Percentiles rank a stretch among this genome's conserved stretches.
Conservation (phyloP, 164 flowering plant species). For the Kalanchoe fedtschenkoi region DNA sequence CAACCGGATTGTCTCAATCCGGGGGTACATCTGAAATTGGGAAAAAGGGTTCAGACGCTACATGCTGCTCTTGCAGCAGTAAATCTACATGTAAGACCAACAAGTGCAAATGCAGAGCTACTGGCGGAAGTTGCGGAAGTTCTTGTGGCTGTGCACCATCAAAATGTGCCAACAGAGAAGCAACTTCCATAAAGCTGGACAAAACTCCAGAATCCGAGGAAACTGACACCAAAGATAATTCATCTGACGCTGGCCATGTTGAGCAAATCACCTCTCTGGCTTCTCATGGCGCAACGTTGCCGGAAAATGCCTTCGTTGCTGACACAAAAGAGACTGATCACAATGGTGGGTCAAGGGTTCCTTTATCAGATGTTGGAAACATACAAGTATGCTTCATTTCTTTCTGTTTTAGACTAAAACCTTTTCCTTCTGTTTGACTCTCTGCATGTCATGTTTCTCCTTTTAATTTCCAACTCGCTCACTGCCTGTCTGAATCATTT, state of each 20-base stretch:
- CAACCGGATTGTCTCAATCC: constrained; percentile 34
- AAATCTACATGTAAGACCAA: constrained; percentile 59
- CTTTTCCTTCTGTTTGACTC: neutral
- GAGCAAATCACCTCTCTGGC: constrained; percentile 29
- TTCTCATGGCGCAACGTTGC: constrained; percentile 41
- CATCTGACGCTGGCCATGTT: constrained; percentile 9
- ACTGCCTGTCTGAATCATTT: neutral
- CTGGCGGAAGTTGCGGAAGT: constrained; percentile 37
- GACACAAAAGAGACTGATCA: constrained; percentile 27
- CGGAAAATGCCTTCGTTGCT: constrained; percentile 37
- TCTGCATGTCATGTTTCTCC: neutral
- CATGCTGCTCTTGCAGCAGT: constrained; percentile 65
- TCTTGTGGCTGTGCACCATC: constrained; percentile 52
- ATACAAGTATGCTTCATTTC: constrained; percentile 26
- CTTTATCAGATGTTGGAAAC: constrained; percentile 77
- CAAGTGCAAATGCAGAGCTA: constrained; percentile 63
- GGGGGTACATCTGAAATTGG: constrained; percentile 8
- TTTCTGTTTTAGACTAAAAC: neutral
- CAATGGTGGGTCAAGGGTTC: constrained; percentile 31
- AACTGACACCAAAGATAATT: constrained; percentile 13
- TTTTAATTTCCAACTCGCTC: neutral
- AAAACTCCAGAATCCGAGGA: constrained; percentile 14
- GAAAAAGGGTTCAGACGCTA: constrained; percentile 10
- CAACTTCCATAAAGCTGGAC: constrained; percentile 8
- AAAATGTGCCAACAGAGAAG: constrained; percentile 57